These are phyloP conservation scores for Epichloe elymi DNA, from an alignment of 2,329 filamentous ascomycete genomes.

Conservation along the genomic window DNA sequence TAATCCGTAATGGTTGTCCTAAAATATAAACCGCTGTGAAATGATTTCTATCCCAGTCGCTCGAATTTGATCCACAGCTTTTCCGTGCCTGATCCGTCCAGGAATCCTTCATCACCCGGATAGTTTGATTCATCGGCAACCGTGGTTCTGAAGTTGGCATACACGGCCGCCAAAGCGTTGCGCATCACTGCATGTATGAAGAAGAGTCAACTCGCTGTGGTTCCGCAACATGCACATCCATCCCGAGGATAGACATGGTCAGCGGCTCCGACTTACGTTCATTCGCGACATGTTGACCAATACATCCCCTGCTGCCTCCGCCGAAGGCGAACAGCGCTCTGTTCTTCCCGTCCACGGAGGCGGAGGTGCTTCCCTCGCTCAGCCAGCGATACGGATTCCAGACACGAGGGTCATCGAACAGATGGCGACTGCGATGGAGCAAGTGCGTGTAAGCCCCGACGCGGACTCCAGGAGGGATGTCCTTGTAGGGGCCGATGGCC, in stretches of 20 bases:
- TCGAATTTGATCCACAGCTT: neutral
- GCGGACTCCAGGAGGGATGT: neutral
- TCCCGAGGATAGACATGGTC: neutral
- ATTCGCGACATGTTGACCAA: neutral
- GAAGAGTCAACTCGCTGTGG: neutral
- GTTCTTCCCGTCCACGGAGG: neutral
- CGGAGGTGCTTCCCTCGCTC: neutral
- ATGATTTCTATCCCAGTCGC: neutral
- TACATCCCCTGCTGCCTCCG: neutral
- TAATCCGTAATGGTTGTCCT: no score
- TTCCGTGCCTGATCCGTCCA: neutral
- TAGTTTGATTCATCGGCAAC: neutral
- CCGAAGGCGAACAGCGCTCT: neutral
- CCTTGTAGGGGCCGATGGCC: neutral
- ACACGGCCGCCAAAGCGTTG: neutral
- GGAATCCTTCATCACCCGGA: neutral
- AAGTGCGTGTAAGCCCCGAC: neutral
- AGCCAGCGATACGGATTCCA: neutral
- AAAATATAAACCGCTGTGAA: no score
- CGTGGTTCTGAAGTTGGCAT: neutral
- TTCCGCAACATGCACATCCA: no score
- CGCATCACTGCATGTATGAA: neutral
- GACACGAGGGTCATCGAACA: neutral
- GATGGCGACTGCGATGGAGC: neutral
- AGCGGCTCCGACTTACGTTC: neutral